These are phyloP conservation scores for Wickerhamomyces pijperi DNA, from an alignment of 805 yeast genomes.

Conservation along the genomic window DNA sequence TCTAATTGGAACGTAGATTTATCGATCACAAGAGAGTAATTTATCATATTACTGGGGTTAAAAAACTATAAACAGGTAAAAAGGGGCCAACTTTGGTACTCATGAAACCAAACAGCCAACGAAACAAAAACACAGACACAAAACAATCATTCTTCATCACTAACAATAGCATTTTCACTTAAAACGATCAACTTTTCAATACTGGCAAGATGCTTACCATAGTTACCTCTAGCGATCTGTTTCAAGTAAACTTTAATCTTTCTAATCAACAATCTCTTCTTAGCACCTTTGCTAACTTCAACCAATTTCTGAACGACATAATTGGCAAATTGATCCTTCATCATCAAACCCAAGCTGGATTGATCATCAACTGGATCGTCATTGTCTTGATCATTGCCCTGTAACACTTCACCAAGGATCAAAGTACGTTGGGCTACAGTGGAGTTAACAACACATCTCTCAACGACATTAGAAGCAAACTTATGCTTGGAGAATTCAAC, in stretches of 20 bases:
- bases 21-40: too few species aligned
- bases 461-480: constrained; percentile 96
- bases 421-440: constrained; percentile 45
- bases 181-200: constrained; percentile 44
- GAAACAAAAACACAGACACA: background rate
- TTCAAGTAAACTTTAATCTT: constrained; percentile 75
- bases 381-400: constrained; percentile 29
- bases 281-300: constrained; percentile 62
- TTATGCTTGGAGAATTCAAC: constrained; percentile 89
- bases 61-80: background rate
- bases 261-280: constrained; percentile 57
- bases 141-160: constrained; percentile 11
- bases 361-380: constrained; percentile 43
- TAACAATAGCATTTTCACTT: constrained; percentile 16
- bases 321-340: constrained; percentile 96
- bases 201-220: constrained; percentile 76
- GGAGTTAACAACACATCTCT: constrained; percentile 78
- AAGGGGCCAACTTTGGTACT: background rate
- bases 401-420: constrained; percentile 57
- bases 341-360: constrained; percentile 77
- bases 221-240: constrained; percentile 53
- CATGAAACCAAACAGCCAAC: background rate
- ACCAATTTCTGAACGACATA: constrained; percentile 93
- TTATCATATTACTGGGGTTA: too few species aligned
- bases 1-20: too few species aligned